Evolutionary conservation across 2,329 filamentous ascomycete species (phyloP), one percentile per base, ranked within the genome.

Genomic region (Fusarium globosum): DNA sequence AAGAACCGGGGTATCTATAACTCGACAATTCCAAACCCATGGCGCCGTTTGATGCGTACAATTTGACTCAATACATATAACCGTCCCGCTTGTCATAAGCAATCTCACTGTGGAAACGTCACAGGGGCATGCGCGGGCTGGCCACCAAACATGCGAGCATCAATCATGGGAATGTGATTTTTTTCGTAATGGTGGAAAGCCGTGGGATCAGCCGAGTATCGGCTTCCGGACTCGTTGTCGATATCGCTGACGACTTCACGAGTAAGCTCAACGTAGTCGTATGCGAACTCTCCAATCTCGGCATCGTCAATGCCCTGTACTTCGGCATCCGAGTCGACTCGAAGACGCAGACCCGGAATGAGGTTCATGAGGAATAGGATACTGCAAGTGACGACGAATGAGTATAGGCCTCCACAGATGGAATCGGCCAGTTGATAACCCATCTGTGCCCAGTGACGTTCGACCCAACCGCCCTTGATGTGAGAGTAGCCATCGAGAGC

Each of bases 231-330:
- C 61, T 87, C 85, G 69, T 81, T 83, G 23, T 87, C 85, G 14
- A 84, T 80, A 49, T 86, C 86, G 68, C 83, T 86, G 55, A 87
- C 78, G 43, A 87, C 84, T 76, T 87, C 86, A 41, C 93, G 87
- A 26, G 89, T 92, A 73, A 96, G 86, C 86, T 97, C 94, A 74
- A 97, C 94, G 77, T 97, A 97, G 82, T 97, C 95, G 81, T 97
- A 97, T n/a, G 94, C 95, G 81, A 96, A 97, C 85, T 97, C 95
- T 81, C 95, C 95, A 79, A 97, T 94, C 83, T 97, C 94, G 30
- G 93, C 91, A 78, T 97, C 95, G 78, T 97, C 94, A 68, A 97
- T 95, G 74, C 94, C 94, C 46, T 94, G 85, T 58, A 95, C 91
- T 82, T 97, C 94, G 42, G 94, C 92, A 72, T 96, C 92, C 76